Evolutionary conservation across 495 filamentous ascomycete species (phyloP).

Genomic region (Lophiotrema nucula): DNA sequence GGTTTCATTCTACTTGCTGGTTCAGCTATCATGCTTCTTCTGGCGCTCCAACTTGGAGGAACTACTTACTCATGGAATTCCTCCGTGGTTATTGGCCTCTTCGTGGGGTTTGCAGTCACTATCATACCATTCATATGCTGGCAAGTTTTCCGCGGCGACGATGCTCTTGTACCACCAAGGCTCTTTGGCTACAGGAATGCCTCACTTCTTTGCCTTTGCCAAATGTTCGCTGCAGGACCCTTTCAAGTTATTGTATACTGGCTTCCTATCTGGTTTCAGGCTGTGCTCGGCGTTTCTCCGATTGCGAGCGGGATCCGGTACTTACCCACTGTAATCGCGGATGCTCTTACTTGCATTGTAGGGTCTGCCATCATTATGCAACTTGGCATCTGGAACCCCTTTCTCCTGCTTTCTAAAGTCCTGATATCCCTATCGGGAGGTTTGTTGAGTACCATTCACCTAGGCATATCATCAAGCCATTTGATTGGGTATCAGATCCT

Average conservation of each 20-base stretch:
- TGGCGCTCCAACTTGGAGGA: constrained; percentile 52
- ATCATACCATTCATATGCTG: constrained; percentile 47
- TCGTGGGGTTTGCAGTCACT: constrained; percentile 49
- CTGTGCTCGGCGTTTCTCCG: constrained; percentile 35
- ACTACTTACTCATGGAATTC: constrained; percentile 47
- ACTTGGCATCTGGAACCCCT: constrained; percentile 7
- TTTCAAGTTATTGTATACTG: constrained; percentile 33
- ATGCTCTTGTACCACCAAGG: constrained; percentile 50
- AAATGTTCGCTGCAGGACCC: neutral
- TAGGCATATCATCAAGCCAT: constrained; percentile 4
- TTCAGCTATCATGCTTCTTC: constrained; percentile 45
- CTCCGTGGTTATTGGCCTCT: constrained; percentile 48
- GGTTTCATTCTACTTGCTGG: neutral
- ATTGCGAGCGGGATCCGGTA: constrained; percentile 26
- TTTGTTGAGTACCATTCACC: constrained; percentile 9
- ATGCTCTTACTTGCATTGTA: neutral
- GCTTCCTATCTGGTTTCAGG: constrained; percentile 44
- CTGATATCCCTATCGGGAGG: neutral
- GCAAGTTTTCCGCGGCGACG: constrained; percentile 48
- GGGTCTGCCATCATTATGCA: constrained; percentile 2
- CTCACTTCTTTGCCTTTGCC: neutral
- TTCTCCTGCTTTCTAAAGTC: neutral
- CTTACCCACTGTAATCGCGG: constrained; percentile 4
- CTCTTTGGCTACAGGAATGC: constrained; percentile 20
- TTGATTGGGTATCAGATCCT: constrained; percentile 28